Evolutionary conservation across 805 yeast species (phyloP), one percentile per base, ranked within the genome.

Genomic region (Ogataea saltuana): DNA sequence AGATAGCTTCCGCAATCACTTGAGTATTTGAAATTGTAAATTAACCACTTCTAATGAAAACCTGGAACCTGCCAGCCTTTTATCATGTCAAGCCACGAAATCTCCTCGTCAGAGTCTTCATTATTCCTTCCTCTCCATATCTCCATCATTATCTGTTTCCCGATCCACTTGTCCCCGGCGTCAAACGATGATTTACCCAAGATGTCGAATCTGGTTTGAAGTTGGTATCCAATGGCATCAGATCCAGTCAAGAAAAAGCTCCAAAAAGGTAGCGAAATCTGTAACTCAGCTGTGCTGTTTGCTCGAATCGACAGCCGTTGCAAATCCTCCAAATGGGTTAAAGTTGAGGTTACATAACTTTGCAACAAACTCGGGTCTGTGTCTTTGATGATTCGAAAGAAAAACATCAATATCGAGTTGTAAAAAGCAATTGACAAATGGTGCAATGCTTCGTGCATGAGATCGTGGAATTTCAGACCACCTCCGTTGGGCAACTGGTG

Each of bases 31-130:
- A n/a, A n/a, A n/a, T n/a, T n/a, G n/a, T n/a, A 10, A 10, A 22
- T 22, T 10, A 10, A 10, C 25, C 10, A 6, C 9, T 7, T 22
- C 25, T 22, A 64, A 32, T 60, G 49, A 41, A 56, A 64, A 1
- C 67, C 69, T 2, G 61, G 50, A 7, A 64, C 50, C 27, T 73
- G 80, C 83, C 83, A 78, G 44, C 72, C 78, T 40, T 78, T 66
- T 1, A 78, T 63, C 61, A 77, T 55, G 50, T 77, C 81, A 65
- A 78, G 67, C 73, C 80, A 78, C 22, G 77, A 74, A 40, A 38
- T 65, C 56, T 46, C 67, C 26, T 50, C 54, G n/a, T 56, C 58
- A 7, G 47, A 53, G 12, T 43, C 50, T 4, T 45, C 48, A n/a
- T 32, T 36, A 19, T 63, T 65, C 31, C 74, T 53, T 19, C 78